Base-by-base conservation (phyloP, 176 grass and related monocot species). In the Olyra latifolia region DNA sequence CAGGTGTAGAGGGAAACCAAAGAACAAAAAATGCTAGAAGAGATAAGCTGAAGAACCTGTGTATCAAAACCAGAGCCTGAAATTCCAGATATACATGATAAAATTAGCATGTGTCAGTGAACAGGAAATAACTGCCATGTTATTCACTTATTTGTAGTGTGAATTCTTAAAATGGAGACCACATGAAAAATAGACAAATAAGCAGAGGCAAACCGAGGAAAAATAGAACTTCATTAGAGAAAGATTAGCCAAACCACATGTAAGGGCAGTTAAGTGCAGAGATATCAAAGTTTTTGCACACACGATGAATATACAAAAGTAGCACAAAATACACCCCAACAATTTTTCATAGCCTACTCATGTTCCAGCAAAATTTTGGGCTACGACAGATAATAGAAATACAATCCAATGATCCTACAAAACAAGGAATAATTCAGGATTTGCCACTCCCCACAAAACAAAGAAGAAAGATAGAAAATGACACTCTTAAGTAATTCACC, bases 31-130 rank as follows among this genome's bases (percentile, higher is more conserved):
- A 98, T 77, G 79, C 53, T 64, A 98, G 47, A 83, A 98, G 92
- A 49, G 95, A 98, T 39, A 98, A 79, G 85, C 92, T 81, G 70
- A 98, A 98, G 83, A 98, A 98, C 39, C 92, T 90, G 49, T 92
- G 92, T 91, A 98, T 94, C 69, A 94, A 70, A 72, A 91, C 74
- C 86, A 98, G 80, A 80, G 92, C 95, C 94, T 97, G 89, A 86
- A 97, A 91, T 70, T 61, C 72, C 22, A 82, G 41, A 80, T 22
- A 70, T 11, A 62, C 1, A 16, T 53, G 25, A 85, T 10, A 43
- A 6, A 6, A 88, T 88, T 74, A 89, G 23, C 29, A 17, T 55
- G 44, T 72, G 22, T 29, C 11, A 2, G 59, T 23, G 27, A 40
- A 62, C 7, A 12, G 27, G 2, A 82, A 74, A 77, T 55, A 76